Conservation (phyloP, 2,329 filamentous ascomycete species). For the Talaromyces piceae region DNA sequence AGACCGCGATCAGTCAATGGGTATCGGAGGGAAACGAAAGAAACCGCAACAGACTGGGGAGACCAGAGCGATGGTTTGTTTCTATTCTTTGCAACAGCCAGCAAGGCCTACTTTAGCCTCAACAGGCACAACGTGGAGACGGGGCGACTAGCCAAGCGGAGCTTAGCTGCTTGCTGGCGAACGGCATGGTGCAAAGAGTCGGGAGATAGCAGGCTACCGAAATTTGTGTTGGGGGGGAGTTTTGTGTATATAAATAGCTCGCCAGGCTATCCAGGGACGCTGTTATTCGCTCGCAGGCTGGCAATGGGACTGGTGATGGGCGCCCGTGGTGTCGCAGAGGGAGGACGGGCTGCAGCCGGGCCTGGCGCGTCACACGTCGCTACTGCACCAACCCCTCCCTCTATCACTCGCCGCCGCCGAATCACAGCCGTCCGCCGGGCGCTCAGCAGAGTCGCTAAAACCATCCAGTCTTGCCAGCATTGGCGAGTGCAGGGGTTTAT, state of each 20-base stretch:
- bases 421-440: not conserved
- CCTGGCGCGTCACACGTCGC: not conserved
- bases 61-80: conserved; percentile 13
- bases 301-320: not conserved
- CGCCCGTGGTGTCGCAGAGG: not conserved
- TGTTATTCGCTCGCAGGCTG: not conserved
- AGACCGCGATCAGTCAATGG: conserved; percentile 10
- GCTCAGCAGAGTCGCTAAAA: not conserved
- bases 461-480: not conserved
- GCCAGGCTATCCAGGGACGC: not conserved
- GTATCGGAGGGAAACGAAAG: conserved; percentile 14
- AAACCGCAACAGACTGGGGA: conserved; percentile 11
- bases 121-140: not conserved
- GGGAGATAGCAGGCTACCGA: not conserved
- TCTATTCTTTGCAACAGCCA: conserved; percentile 24
- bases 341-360: not conserved
- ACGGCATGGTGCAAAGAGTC: not conserved
- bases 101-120: conserved; percentile 3
- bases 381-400: conserved; percentile 1
- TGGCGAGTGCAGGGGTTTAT: not conserved
- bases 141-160: not conserved
- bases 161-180: not conserved
- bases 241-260: not conserved
- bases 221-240: not conserved
- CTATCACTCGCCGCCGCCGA: not conserved